A percentile compares a stretch with the other conserved stretches of the same genome.
phyloP scores from a whole-genome alignment of 805 yeast species.

The Metschnikowia vanudenii region DNA sequence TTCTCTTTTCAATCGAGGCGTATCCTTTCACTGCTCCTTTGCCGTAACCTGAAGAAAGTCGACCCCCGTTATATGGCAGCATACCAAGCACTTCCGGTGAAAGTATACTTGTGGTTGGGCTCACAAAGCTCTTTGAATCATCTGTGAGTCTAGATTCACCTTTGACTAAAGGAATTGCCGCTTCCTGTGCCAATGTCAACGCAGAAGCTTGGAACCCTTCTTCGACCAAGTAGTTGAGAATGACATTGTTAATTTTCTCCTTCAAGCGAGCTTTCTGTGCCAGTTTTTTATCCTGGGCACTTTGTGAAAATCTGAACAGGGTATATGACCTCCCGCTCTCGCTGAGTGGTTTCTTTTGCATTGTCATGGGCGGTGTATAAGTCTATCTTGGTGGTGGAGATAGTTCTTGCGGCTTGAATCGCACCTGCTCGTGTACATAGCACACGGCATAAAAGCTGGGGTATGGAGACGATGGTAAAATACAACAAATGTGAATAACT shows the following conservation, averaged over 20 bases:
- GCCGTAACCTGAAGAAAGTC: not conserved
- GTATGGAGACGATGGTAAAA: not conserved
- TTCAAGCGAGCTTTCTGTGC: constrained; percentile 23
- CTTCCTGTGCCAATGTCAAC: constrained; percentile 56
- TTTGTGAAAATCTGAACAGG: constrained; percentile 13
- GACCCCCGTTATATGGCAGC: not conserved
- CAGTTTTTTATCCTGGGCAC: constrained; percentile 4
- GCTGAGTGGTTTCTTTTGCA: not conserved
- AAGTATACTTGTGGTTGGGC: not conserved
- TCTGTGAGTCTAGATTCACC: not conserved
- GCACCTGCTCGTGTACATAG: not conserved
- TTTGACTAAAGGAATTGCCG: constrained; percentile 30
- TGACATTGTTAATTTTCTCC: constrained; percentile 47
- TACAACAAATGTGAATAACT: too few species aligned
- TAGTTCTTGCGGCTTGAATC: too few species aligned
- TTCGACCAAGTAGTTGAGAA: constrained; percentile 70
- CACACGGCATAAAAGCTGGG: constrained; percentile 1
- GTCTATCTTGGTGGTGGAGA: too few species aligned
- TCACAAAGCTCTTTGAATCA: not conserved
- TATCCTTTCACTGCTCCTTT: constrained; percentile 33
- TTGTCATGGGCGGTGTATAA: not conserved
- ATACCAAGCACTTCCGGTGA: too few species aligned
- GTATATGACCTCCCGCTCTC: not conserved
- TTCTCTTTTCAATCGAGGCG: constrained; percentile 51
- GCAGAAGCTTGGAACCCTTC: constrained; percentile 79